Evolutionary conservation across 345 rosid genomes (phyloP).

Genomic region (Populus alba): DNA sequence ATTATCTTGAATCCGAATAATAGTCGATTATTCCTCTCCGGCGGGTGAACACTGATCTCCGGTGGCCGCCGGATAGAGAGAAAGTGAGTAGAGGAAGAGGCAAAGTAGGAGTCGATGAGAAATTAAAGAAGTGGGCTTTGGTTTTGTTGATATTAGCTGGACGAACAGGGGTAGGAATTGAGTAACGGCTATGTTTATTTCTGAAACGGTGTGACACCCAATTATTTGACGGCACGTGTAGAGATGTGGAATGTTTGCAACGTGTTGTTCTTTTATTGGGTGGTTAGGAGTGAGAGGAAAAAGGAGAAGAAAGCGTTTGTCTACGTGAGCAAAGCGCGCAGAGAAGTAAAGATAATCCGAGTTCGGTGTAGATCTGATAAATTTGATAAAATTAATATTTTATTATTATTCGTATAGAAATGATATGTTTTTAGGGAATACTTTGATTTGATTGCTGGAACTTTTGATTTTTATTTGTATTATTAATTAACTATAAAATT

Average conservation of each 20-base stretch:
- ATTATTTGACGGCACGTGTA: neutral
- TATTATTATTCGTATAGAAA: no score
- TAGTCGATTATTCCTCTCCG: slow-evolving; percentile 1
- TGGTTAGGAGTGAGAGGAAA: neutral
- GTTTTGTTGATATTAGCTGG: neutral
- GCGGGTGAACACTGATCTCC: neutral
- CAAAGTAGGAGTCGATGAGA: neutral
- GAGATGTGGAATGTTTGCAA: neutral
- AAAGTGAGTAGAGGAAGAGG: neutral
- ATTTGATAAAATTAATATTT: no score
- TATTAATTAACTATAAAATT: no score
- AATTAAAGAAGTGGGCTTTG: neutral
- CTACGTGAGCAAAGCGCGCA: neutral
- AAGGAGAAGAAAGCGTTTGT: neutral
- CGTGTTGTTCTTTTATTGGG: neutral
- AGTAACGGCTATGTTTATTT: neutral
- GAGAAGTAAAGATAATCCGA: no score
- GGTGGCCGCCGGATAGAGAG: slow-evolving; percentile 5
- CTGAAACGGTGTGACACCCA: neutral
- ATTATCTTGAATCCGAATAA: slow-evolving; percentile 16
- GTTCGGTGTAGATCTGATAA: neutral
- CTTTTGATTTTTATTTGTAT: no score
- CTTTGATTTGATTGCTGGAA: no score
- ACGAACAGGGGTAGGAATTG: neutral
- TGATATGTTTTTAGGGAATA: no score